Evolutionary conservation across 2,329 filamentous ascomycete species (phyloP), one percentile per base, ranked within the genome.

Genomic region (Ciborinia camelliae): DNA sequence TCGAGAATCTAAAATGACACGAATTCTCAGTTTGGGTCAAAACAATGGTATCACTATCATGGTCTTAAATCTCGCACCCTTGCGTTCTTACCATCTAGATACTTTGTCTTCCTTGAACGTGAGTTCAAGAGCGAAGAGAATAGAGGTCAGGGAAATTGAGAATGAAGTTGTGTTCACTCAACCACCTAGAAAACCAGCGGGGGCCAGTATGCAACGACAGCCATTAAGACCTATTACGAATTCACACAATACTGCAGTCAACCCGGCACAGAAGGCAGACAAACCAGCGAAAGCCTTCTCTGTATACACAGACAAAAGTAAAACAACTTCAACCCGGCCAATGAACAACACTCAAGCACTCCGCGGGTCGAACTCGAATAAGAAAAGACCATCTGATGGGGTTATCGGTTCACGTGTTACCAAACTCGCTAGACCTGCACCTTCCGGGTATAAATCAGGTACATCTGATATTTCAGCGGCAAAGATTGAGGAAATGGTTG

Each of bases 1-100:
- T 76, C 85, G 94, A 64, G 94, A 97, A 75, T 95, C 90, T 62
- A 68, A 98, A 81, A 97, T 98, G 94, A 98, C 95, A 0, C 86
- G 94, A 54, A 97, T 98, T 63, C 79, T 98, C 32, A 94, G 90
- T 0, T 79, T 98, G 10, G 94, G 94, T 3, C 94, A 97, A 79
- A 97, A 98, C 79, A 92, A 96, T 69, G 94, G 95, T 59, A 86
- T 97, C 70, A 97, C 93, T 0, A 85, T 98, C 74, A 98, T 98
- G 95, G 95, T 98, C 65, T 82, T 98, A 45, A 98, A 98, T 73
- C 84, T 98, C 3, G 91, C 94, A 0, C 93, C 95, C 0, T 83
- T 96, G n/a, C 87, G 91, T 68, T 92, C 91, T 71, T 98, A 96
- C 75, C 94, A 98, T 73, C 83, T 97, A 47, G 94, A 98, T 75